Evolutionary conservation across 345 rosid genomes (phyloP).

Genomic region (Durio zibethinus): DNA sequence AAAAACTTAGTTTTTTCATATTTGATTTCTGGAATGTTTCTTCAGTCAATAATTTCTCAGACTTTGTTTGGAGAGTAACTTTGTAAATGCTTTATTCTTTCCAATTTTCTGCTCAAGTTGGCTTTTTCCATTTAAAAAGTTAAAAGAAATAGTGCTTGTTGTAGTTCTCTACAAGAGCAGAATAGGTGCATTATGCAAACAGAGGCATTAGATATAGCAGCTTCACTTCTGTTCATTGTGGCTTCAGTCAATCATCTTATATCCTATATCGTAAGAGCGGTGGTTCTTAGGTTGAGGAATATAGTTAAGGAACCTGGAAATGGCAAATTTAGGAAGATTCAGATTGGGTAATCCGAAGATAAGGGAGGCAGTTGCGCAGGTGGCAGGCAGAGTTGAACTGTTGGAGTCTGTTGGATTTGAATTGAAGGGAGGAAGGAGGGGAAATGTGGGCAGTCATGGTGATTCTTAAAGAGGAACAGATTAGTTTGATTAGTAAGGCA

Average conservation of each 20-base stretch:
- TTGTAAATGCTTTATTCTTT: not conserved
- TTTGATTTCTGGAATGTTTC: not conserved
- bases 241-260: not conserved
- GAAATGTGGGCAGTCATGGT: constrained; percentile 87
- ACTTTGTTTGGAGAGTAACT: not conserved
- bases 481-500: constrained; percentile 42
- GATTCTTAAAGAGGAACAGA: constrained; percentile 42
- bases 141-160: not conserved
- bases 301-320: constrained; percentile 76
- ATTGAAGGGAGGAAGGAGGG: constrained; percentile 62
- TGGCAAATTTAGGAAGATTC: constrained; percentile 69
- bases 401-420: constrained; percentile 68
- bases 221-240: not conserved
- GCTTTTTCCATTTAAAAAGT: not conserved
- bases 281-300: constrained; percentile 64
- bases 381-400: constrained; percentile 70
- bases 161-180: not conserved
- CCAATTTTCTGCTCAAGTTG: not conserved
- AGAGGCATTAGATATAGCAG: not conserved
- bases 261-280: not conserved
- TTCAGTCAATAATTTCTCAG: not conserved
- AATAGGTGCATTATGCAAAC: not conserved
- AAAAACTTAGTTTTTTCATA: not conserved
- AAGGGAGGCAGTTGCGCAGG: constrained; percentile 70
- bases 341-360: constrained; percentile 86